Conservation (phyloP, 169 alveolate species). For the Eimeria mitis region DNA sequence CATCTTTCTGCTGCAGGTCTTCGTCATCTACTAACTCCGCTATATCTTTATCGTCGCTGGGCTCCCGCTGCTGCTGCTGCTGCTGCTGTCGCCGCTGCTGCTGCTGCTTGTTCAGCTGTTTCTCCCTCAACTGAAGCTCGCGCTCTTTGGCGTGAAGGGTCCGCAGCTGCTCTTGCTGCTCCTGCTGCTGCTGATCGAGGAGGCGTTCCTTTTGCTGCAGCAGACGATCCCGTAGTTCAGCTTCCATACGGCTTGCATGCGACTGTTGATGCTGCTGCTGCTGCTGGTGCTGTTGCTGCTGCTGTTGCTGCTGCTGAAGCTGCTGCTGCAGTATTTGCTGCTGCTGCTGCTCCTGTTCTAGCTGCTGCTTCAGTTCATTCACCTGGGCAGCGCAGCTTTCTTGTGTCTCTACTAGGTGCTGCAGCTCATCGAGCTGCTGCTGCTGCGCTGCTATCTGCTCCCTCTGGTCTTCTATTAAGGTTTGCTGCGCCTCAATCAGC, state of each 20-base stretch:
- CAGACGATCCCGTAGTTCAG: constrained; percentile 33
- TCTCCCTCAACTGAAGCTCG: constrained; percentile 51
- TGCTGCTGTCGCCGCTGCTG: constrained; percentile 17
- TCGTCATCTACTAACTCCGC: constrained; percentile 53
- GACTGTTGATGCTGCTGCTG: constrained; percentile 41
- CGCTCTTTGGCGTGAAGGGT: constrained; percentile 50
- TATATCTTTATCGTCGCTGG: constrained; percentile 40
- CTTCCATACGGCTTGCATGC: constrained; percentile 56
- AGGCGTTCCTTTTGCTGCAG: constrained; percentile 71
- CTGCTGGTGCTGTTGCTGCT: constrained; percentile 1
- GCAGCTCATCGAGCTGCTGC: constrained; percentile 43
- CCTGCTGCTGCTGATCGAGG: constrained; percentile 63
- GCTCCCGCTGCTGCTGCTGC: constrained; percentile 41
- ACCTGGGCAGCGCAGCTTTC: constrained; percentile 34
- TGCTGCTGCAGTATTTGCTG: not conserved
- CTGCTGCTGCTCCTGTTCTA: constrained; percentile 22
- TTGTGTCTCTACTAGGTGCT: constrained; percentile 23
- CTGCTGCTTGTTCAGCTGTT: not conserved
- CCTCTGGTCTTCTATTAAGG: constrained; percentile 15
- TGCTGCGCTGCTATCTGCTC: constrained; percentile 35
- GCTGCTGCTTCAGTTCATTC: constrained; percentile 39
- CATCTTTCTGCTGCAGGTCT: not conserved
- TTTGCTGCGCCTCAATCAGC: constrained; percentile 7
- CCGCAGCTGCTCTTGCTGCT: constrained; percentile 47
- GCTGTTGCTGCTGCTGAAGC: constrained; percentile 10